Base-by-base conservation (phyloP, 2,329 filamentous ascomycete species). In the Paracoccidioides brasiliensis region DNA sequence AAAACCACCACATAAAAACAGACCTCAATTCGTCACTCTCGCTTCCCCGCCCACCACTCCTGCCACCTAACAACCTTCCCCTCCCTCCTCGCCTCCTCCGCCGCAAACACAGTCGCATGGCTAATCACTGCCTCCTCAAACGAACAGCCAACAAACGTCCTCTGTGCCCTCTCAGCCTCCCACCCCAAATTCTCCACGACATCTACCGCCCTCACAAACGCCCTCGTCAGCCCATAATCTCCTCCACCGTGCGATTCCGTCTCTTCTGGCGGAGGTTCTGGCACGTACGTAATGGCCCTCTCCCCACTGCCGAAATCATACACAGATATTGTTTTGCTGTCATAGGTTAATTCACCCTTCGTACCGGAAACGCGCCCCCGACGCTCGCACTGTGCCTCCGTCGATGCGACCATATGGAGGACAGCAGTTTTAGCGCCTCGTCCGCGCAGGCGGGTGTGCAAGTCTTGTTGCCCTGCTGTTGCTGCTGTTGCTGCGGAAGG, bases 401-500 rank as follows among this genome's bases (percentile, higher is more conserved):
- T 95, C 58, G 90, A 88, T 1, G 91, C 90, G 2, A 91, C 85
- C 91, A 97, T 96, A 70, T 97, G 91, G 67, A 97, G 87, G 1
- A 83, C 83, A 0, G 90, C 91, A 14, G 85, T 89, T 73, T 97
- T 97, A 45, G 88, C 81, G 1, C 81, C 81, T 30, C 82, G 76
- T 53, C 71, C 45, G 44, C 12, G 55, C 28, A 32, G 55, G 3
- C 58, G 60, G 58, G 56, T 62, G 60, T 57, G 4, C 56, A 61
- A 58, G 53, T 64, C 61, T 22, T 22, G 22, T 22, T 22, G 22
- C 22, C 45, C 15, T 55, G 53, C 4, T 55, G 46, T 9, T 55
- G 52, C 28, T 5, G 37, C 37, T 38, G 5, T 10, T 38, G 12
- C 37, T n/a, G 54, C 57, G 12, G 33, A 14, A 12, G 48, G 30